A percentile compares a stretch with the other conserved stretches of the same genome.
Conservation (phyloP, 768 basidiomycete species). For the Tephrocybe sp. region DNA sequence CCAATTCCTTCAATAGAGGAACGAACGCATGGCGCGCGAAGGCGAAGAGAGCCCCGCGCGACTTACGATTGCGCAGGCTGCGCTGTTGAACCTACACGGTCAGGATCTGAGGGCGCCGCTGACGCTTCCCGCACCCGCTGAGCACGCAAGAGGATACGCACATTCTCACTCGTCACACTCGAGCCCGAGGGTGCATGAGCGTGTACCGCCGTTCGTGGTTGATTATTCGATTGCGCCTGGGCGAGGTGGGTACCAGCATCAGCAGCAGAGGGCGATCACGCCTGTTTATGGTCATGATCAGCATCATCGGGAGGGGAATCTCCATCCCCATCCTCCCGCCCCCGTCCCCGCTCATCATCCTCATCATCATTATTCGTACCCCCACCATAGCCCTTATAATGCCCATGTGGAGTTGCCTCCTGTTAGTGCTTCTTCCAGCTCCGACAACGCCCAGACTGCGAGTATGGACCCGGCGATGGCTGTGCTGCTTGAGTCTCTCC, state of each 20-base stretch:
- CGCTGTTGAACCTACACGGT: constrained; percentile 73
- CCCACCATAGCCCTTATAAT: constrained; percentile 7
- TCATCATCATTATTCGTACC: background rate
- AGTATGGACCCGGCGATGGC: constrained; percentile 39
- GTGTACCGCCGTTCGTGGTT: constrained; percentile 31
- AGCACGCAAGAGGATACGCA: background rate
- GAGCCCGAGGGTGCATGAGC: constrained; percentile 8
- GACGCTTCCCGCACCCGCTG: background rate
- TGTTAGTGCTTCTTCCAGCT: no score
- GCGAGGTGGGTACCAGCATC: constrained; percentile 11
- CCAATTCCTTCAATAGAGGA: constrained; percentile 41
- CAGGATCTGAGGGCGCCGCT: constrained; percentile 43
- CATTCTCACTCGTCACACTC: background rate
- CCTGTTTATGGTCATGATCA: no score
- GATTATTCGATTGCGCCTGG: constrained; percentile 40
- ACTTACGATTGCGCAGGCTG: constrained; percentile 77
- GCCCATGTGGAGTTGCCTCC: no score
- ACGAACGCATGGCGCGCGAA: constrained; percentile 59
- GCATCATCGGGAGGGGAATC: constrained; percentile 9
- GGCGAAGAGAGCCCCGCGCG: constrained; percentile 63
- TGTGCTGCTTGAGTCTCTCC: constrained; percentile 33
- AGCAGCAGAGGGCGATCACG: constrained; percentile 12
- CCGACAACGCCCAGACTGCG: no score
- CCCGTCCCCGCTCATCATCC: background rate
- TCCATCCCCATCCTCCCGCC: constrained; percentile 15